These are phyloP conservation scores for Anaeramoeba flamelloides DNA, from an alignment of 78 protist species.

Conservation along the genomic window DNA sequence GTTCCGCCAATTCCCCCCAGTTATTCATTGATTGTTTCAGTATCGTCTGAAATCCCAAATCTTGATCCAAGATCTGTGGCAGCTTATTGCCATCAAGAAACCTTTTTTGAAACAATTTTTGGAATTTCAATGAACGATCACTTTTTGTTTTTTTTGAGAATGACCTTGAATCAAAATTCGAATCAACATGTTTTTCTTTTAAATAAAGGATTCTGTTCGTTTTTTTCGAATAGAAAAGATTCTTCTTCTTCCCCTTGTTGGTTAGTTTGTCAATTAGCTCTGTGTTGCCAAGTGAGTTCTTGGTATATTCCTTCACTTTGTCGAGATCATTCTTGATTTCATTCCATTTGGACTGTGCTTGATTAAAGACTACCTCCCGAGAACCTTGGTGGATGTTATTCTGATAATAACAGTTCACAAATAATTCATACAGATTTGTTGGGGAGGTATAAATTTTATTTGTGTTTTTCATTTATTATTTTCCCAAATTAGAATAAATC, in stretches of 20 bases:
- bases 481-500: too few relatives aligned
- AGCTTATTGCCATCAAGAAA: too few relatives aligned
- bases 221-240: background rate
- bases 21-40: background rate
- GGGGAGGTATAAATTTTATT: background rate
- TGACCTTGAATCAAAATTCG: background rate
- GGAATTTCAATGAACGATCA: too few relatives aligned
- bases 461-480: too few relatives aligned
- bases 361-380: background rate
- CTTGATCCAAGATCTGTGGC: background rate
- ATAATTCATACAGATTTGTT: background rate
- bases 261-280: background rate
- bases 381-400: background rate
- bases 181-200: background rate
- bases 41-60: background rate
- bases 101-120: too few relatives aligned
- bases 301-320: background rate
- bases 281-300: background rate
- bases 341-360: background rate
- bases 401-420: background rate
- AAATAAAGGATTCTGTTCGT: background rate
- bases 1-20: background rate
- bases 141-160: background rate
- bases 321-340: background rate
- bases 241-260: background rate